Percentiles rank a stretch among this genome's conserved stretches.
phyloP scores from a whole-genome alignment of 345 rosid genomes.

The Leavenworthia alabamica region DNA sequence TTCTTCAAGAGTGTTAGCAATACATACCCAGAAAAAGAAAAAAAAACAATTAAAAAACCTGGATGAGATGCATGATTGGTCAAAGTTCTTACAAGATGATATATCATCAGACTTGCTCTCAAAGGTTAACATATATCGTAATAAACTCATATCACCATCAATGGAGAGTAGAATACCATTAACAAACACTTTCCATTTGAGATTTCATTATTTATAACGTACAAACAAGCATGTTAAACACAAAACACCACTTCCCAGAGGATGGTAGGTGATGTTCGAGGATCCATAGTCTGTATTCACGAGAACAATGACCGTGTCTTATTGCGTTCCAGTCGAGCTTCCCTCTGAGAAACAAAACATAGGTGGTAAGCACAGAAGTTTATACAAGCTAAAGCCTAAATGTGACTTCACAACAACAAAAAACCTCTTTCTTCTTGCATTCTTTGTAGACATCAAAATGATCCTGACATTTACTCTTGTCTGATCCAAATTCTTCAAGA shows the following conservation, averaged over 20 bases:
- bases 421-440: conserved; percentile 98
- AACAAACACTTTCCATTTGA: not conserved
- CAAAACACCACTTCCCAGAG: not conserved
- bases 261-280: not conserved
- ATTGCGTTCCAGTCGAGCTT: conserved; percentile 90
- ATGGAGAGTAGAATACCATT: not conserved
- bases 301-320: conserved; percentile 70
- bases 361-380: not conserved
- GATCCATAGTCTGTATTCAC: conserved; percentile 27
- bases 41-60: not conserved
- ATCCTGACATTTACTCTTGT: conserved; percentile 88
- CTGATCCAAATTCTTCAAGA: conserved; percentile 74
- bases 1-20: conserved; percentile 47
- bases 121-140: not conserved
- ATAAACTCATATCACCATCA: no score
- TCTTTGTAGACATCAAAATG: conserved; percentile 91
- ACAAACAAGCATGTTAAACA: conserved; percentile 4
- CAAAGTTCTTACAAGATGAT: not conserved
- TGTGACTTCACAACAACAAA: not conserved
- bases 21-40: no score
- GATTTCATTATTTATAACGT: conserved; percentile 1
- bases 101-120: not conserved
- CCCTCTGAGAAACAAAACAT: conserved; percentile 53
- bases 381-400: not conserved
- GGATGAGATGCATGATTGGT: not conserved